Evolutionary conservation across 2,329 filamentous ascomycete species (phyloP).

Genomic region (Colletotrichum trifolii): DNA sequence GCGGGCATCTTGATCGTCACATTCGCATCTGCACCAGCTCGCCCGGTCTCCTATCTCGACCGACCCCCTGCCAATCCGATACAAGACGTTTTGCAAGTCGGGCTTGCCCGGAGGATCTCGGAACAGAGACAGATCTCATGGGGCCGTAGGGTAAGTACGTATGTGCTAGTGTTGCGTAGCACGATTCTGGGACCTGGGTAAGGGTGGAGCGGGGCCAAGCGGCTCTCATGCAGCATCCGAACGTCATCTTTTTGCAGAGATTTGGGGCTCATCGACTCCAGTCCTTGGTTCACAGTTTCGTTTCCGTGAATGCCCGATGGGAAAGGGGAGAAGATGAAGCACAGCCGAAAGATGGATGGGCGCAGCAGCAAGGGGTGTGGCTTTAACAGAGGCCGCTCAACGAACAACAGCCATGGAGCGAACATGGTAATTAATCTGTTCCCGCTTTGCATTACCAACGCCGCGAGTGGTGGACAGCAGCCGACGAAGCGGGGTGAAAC

Average conservation of each 20-base stretch:
- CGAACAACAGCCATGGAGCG: background rate
- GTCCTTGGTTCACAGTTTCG: background rate
- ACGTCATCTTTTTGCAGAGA: conserved; percentile 36
- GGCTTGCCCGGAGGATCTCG: too few species aligned
- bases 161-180: conserved; percentile 5
- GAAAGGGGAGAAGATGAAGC: conserved; percentile 1
- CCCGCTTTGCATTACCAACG: too few species aligned
- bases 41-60: too few species aligned
- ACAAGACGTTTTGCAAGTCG: too few species aligned
- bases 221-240: conserved; percentile 34
- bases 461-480: too few species aligned
- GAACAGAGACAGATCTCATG: too few species aligned
- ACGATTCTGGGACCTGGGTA: background rate
- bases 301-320: conserved; percentile 34
- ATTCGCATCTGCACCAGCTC: too few species aligned
- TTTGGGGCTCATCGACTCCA: conserved; percentile 19
- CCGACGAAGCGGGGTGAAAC: too few species aligned
- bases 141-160: conserved; percentile 28
- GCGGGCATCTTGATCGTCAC: too few species aligned
- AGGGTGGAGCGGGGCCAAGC: conserved; percentile 26
- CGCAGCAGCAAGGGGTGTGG: background rate
- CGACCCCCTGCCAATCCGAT: too few species aligned
- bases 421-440: too few species aligned
- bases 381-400: background rate
- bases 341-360: background rate